phyloP scores from a whole-genome alignment of 2,329 filamentous ascomycete species.

The Apiospora hydei region DNA sequence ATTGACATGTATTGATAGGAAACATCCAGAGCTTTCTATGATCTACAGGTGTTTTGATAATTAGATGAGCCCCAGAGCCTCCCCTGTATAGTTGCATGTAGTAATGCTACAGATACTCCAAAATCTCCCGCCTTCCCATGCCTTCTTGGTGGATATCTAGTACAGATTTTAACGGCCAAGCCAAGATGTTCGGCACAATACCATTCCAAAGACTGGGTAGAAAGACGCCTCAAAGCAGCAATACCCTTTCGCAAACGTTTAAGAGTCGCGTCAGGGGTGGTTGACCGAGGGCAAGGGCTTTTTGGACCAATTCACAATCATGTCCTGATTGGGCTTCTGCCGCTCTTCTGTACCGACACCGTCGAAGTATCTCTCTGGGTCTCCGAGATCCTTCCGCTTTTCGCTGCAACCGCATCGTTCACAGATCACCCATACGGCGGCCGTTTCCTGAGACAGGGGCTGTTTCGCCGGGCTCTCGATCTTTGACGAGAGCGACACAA shows the following conservation, averaged over 20 bases:
- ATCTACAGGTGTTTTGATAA: constrained; percentile 1
- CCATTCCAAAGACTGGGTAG: background rate
- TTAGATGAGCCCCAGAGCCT: background rate
- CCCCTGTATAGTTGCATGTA: background rate
- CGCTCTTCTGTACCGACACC: constrained; percentile 34
- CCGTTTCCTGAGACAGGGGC: constrained; percentile 35
- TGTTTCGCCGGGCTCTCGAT: constrained; percentile 20
- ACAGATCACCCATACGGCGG: constrained; percentile 44
- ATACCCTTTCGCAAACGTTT: background rate
- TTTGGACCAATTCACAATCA: constrained; percentile 22
- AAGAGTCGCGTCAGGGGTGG: background rate
- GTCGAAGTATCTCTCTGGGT: constrained; percentile 43
- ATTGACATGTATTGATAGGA: background rate
- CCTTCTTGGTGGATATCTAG: background rate
- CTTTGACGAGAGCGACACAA: constrained; percentile 37
- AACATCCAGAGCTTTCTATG: background rate
- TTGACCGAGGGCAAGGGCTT: background rate
- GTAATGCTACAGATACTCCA: constrained; percentile 14
- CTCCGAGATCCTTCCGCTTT: constrained; percentile 33
- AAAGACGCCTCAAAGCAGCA: background rate
- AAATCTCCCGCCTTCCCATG: background rate
- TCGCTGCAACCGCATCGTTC: constrained; percentile 41
- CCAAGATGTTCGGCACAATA: background rate
- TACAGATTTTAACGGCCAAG: background rate
- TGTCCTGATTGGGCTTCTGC: constrained; percentile 26